A percentile compares a stretch with the other conserved stretches of the same genome.
Conservation (phyloP, 2,329 filamentous ascomycete genomes). For the Microsporum canis region DNA sequence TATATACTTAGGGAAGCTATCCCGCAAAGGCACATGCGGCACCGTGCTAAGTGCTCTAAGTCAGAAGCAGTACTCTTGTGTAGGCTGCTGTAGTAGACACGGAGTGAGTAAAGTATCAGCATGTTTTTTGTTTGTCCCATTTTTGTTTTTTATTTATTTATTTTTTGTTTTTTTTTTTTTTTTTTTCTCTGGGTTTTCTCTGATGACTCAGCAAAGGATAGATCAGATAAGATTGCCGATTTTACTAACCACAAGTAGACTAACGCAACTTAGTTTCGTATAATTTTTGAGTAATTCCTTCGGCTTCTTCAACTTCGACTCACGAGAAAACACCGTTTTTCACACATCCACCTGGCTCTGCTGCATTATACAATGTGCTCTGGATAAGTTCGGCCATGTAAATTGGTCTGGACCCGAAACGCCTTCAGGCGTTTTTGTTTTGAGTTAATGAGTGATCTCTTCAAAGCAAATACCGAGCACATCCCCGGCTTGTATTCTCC, state of each 20-base stretch:
- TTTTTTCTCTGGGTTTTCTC: neutral
- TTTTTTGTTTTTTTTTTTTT: neutral
- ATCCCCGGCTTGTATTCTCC: neutral
- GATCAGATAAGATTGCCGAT: conserved; percentile 1
- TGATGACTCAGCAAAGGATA: neutral
- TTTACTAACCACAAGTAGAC: neutral
- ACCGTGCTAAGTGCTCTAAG: neutral
- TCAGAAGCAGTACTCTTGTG: neutral
- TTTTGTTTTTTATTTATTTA: neutral
- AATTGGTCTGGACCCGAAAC: neutral
- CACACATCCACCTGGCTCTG: too few relatives aligned
- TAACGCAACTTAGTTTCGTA: neutral
- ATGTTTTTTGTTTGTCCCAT: too few relatives aligned
- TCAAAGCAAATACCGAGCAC: neutral
- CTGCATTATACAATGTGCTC: neutral
- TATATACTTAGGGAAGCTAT: neutral
- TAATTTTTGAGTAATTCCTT: conserved; percentile 1
- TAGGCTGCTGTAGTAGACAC: neutral
- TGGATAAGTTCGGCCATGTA: neutral
- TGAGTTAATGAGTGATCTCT: neutral
- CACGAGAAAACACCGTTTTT: neutral
- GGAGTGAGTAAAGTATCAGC: too few relatives aligned
- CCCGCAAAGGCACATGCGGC: neutral
- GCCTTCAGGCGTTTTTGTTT: conserved; percentile 1
- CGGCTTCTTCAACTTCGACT: neutral